A percentile compares a stretch with the other conserved stretches of the same genome.
Evolutionary conservation across 1,284 basidiomycete species (phyloP).

Genomic region (Rhodofomes roseus): DNA sequence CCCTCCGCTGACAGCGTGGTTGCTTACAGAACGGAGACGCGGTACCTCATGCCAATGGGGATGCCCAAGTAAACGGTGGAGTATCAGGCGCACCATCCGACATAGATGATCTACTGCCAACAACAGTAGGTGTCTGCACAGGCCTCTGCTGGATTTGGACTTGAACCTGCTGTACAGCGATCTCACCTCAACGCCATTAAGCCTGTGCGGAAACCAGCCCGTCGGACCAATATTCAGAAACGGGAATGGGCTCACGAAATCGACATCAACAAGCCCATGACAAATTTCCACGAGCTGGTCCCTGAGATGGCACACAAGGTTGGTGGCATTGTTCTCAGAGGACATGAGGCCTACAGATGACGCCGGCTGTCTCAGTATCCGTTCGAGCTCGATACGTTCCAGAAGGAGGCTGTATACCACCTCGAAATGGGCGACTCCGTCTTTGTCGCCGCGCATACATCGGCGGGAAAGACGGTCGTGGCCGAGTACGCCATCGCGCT

Average conservation of each 20-base stretch:
- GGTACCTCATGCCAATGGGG: constrained; percentile 5
- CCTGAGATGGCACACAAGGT: constrained; percentile 90
- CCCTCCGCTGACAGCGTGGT: not conserved
- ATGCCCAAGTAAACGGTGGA: constrained; percentile 17
- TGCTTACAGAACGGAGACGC: not conserved
- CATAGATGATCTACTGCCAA: constrained; percentile 81
- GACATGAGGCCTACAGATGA: not conserved
- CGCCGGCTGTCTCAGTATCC: constrained; percentile 57
- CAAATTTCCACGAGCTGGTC: constrained; percentile 86
- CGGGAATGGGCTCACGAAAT: constrained; percentile 98
- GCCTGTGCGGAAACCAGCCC: constrained; percentile 34
- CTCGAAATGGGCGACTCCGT: constrained; percentile 97
- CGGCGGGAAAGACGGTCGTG: constrained; percentile 99
- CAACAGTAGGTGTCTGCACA: constrained; percentile 52
- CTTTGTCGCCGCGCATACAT: constrained; percentile 98
- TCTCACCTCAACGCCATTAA: constrained; percentile 54
- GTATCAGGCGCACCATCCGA: constrained; percentile 37
- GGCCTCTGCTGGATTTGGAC: not conserved
- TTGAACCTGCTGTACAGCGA: constrained; percentile 19
- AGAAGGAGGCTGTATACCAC: constrained; percentile 98
- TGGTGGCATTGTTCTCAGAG: constrained; percentile 5
- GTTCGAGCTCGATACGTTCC: constrained; percentile 86
- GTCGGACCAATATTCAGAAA: constrained; percentile 56
- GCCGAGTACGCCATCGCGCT: constrained; percentile 98
- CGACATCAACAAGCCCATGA: constrained; percentile 86